These are phyloP conservation scores for Melocanna baccifera DNA, from an alignment of 176 grass and related monocot species.

Conservation along the genomic window DNA sequence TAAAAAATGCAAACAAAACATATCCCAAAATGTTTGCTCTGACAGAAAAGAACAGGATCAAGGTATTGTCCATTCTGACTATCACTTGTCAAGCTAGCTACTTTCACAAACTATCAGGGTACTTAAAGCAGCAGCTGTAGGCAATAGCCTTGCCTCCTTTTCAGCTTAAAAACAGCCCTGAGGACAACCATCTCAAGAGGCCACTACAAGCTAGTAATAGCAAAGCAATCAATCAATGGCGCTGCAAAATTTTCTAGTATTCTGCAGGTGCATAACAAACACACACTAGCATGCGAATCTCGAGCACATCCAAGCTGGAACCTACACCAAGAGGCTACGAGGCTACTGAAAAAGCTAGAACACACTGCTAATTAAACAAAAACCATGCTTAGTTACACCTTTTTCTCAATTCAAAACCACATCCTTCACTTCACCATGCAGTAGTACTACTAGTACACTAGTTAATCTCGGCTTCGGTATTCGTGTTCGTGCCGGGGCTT, in stretches of 20 bases:
- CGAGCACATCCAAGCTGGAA: conserved; percentile 5
- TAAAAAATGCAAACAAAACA: conserved; percentile 11
- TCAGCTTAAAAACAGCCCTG: conserved; percentile 1
- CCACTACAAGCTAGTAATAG: background rate
- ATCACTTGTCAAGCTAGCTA: conserved; percentile 21
- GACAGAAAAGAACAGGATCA: conserved; percentile 26
- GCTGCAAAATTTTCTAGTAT: background rate
- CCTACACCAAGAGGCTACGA: conserved; percentile 25
- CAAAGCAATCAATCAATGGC: conserved; percentile 22
- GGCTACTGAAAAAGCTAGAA: conserved; percentile 9
- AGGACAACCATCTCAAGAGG: conserved; percentile 16
- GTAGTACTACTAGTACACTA: background rate
- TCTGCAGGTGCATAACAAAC: background rate
- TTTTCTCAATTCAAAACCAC: conserved; percentile 36
- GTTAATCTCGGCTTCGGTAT: conserved; percentile 27
- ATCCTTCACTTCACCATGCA: too few species aligned
- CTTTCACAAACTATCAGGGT: conserved; percentile 53
- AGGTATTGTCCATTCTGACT: conserved; percentile 26
- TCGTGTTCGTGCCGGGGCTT: background rate
- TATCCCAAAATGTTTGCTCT: conserved; percentile 27
- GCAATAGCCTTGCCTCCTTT: conserved; percentile 25
- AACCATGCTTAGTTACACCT: background rate
- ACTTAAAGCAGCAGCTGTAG: conserved; percentile 37
- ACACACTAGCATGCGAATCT: conserved; percentile 17
- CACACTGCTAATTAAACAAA: background rate